Conservation (phyloP, 805 yeast species). For the Kluyveromyces aestuarii region DNA sequence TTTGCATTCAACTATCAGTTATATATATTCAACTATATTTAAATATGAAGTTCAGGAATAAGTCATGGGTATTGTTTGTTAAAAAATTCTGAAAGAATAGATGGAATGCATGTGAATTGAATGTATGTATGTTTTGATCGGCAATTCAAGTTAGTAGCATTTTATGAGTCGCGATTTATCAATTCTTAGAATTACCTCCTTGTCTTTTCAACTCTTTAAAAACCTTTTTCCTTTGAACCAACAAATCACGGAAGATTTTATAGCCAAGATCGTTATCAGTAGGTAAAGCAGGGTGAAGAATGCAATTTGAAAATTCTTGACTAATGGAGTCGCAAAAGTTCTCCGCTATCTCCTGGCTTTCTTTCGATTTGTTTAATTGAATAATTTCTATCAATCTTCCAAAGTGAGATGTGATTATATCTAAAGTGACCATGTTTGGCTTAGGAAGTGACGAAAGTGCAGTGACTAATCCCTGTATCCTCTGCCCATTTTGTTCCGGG, state of each 20-base stretch:
- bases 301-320: constrained; percentile 55
- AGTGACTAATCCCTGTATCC: constrained; percentile 57
- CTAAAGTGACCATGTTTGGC: constrained; percentile 68
- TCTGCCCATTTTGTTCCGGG: constrained; percentile 17
- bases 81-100: no score
- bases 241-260: constrained; percentile 51
- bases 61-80: not conserved
- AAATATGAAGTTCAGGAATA: not conserved
- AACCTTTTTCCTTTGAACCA: constrained; percentile 49
- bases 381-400: constrained; percentile 49
- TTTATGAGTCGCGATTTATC: not conserved
- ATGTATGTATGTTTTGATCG: not conserved
- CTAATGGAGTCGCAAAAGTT: constrained; percentile 42
- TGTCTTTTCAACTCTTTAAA: constrained; percentile 49
- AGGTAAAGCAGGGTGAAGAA: constrained; percentile 38
- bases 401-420: constrained; percentile 71
- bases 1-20: not conserved
- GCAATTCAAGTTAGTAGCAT: not conserved
- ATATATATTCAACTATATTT: not conserved
- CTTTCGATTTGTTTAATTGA: constrained; percentile 32
- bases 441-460: constrained; percentile 59
- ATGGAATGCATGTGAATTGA: no score
- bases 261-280: constrained; percentile 50
- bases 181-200: constrained; percentile 4
- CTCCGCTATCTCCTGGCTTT: constrained; percentile 25